phyloP scores from a whole-genome alignment of 2,329 filamentous ascomycete species.

The Arthrobotrys megalospora region DNA sequence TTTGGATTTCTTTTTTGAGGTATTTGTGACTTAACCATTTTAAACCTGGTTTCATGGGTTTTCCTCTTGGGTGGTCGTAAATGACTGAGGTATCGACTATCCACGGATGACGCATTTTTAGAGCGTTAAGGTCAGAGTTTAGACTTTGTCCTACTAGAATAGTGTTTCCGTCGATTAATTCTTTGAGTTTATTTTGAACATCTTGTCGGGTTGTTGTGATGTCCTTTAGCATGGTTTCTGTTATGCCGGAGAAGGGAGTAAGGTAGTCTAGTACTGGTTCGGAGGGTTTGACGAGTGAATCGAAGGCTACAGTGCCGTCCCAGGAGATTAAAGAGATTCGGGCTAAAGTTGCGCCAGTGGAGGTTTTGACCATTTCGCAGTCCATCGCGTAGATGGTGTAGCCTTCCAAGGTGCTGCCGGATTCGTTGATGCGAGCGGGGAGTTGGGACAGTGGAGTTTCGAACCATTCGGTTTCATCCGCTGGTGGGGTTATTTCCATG shows the following conservation, averaged over 20 bases:
- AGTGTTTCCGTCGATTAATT: conserved; percentile 79
- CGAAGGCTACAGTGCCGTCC: conserved; percentile 85
- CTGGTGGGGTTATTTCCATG: conserved; percentile 63
- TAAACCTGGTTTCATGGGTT: conserved; percentile 89
- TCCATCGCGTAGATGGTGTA: conserved; percentile 85
- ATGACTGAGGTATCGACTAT: conserved; percentile 92
- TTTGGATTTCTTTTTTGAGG: conserved; percentile 87
- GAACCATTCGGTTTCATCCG: conserved; percentile 77
- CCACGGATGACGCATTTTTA: conserved; percentile 90
- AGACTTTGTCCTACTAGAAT: conserved; percentile 86
- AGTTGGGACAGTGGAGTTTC: conserved; percentile 79
- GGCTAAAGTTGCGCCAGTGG: conserved; percentile 81
- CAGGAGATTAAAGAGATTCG: conserved; percentile 89
- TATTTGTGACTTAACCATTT: conserved; percentile 92
- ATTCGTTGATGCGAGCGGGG: conserved; percentile 79
- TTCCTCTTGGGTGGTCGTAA: conserved; percentile 90
- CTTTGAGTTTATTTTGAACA: conserved; percentile 82
- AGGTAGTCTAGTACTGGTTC: conserved; percentile 93
- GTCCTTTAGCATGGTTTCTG: conserved; percentile 82
- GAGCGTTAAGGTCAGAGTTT: conserved; percentile 85
- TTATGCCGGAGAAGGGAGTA: conserved; percentile 93
- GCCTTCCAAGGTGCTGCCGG: conserved; percentile 86
- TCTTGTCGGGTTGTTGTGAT: conserved; percentile 87
- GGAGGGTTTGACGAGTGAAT: conserved; percentile 91
- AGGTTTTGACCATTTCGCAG: conserved; percentile 97